Conservation (phyloP, 2,329 filamentous ascomycete species). For the Truncatella angustata region DNA sequence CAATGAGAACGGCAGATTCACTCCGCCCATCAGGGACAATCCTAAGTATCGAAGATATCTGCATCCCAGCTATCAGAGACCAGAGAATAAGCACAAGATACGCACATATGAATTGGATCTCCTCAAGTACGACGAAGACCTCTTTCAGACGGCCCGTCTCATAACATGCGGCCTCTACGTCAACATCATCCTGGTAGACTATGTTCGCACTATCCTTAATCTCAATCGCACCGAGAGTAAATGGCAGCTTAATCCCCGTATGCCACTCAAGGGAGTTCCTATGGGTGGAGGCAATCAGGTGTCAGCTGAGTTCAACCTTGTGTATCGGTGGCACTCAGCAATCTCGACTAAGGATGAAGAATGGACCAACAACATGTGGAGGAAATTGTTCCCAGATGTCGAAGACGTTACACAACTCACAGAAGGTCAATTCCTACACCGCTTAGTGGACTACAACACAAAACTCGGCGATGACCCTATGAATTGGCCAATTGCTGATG, state of each 20-base stretch:
- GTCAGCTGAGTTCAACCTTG: conserved; percentile 50
- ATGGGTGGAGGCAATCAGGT: conserved; percentile 43
- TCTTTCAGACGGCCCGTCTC: conserved; percentile 37
- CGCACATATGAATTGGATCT: conserved; percentile 11
- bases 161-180: conserved; percentile 57
- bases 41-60: conserved; percentile 23
- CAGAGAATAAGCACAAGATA: conserved; percentile 20
- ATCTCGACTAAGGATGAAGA: conserved; percentile 41
- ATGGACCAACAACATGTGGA: conserved; percentile 38
- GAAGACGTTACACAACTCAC: conserved; percentile 44
- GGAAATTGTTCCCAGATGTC: conserved; percentile 23
- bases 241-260: conserved; percentile 30
- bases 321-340: conserved; percentile 49
- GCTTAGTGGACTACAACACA: conserved; percentile 44
- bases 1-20: conserved; percentile 80
- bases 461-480: neutral
- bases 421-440: conserved; percentile 44
- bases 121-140: conserved; percentile 34
- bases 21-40: conserved; percentile 54
- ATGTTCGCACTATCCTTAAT: conserved; percentile 35
- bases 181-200: conserved; percentile 43
- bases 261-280: conserved; percentile 30
- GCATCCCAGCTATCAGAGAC: conserved; percentile 27
- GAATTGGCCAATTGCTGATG: conserved; percentile 1
- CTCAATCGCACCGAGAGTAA: conserved; percentile 45